A percentile compares a stretch with the other conserved stretches of the same genome.
Conservation (phyloP, 139 green algal genomes). For the Haematococcus sp. region DNA sequence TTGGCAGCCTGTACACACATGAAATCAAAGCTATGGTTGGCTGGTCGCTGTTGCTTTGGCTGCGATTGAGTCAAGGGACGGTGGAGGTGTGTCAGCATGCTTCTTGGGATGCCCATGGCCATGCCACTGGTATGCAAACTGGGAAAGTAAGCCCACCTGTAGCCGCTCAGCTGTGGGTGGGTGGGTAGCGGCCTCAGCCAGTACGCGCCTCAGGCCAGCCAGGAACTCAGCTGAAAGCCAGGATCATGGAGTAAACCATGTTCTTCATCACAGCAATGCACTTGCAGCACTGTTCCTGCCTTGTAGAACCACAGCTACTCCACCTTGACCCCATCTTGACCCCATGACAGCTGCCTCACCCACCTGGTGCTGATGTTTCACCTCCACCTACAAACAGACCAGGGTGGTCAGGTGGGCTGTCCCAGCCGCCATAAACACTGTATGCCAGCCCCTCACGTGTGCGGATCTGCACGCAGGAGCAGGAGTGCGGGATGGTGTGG, state of each 20-base stretch:
- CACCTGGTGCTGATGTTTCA: slow-evolving; percentile 55
- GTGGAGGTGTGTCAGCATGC: too few species aligned
- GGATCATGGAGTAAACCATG: too few species aligned
- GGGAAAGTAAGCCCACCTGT: not conserved
- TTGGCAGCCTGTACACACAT: not conserved
- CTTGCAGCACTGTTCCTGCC: too few species aligned
- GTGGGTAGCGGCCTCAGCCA: not conserved
- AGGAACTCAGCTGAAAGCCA: slow-evolving; percentile 13
- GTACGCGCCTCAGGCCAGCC: not conserved
- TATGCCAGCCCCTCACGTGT: slow-evolving; percentile 76
- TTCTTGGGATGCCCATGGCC: not conserved
- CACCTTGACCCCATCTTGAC: too few species aligned
- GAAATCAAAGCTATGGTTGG: too few species aligned
- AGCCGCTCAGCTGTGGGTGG: not conserved
- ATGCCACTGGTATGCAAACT: too few species aligned
- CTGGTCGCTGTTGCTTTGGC: too few species aligned
- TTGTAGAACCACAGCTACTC: too few species aligned
- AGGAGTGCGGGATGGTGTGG: too few species aligned
- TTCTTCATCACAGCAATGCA: too few species aligned
- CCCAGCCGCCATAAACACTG: slow-evolving; percentile 64
- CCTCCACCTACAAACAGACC: slow-evolving; percentile 73
- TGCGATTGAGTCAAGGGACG: too few species aligned
- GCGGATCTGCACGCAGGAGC: slow-evolving; percentile 43
- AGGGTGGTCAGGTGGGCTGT: slow-evolving; percentile 62
- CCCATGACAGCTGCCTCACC: too few species aligned